These are phyloP conservation scores for Solanum okadae DNA, from an alignment of 257 asterid species.

Conservation along the genomic window DNA sequence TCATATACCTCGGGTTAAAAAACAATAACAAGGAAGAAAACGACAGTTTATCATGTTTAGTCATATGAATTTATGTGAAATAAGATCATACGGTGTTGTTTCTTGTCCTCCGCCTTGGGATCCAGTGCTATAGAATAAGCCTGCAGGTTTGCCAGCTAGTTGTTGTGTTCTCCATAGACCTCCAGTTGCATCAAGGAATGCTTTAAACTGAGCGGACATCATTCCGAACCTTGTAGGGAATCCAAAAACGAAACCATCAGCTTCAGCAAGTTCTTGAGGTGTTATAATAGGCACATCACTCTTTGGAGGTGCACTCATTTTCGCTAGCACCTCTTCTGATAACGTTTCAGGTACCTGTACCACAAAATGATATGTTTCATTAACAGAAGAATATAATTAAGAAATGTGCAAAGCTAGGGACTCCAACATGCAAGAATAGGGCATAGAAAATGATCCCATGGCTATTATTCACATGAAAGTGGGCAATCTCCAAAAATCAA, in stretches of 20 bases:
- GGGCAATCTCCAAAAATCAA: background rate
- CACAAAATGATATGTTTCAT: background rate
- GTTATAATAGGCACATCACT: constrained; percentile 50
- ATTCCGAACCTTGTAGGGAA: constrained; percentile 80
- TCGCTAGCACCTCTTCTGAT: constrained; percentile 53
- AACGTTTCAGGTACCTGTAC: constrained; percentile 68
- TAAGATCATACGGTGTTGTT: constrained; percentile 52
- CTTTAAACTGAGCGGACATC: constrained; percentile 89
- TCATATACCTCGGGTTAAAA: background rate
- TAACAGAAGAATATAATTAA: background rate
- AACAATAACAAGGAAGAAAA: background rate
- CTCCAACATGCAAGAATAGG: background rate
- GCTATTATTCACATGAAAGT: background rate
- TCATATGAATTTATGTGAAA: background rate
- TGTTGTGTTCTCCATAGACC: constrained; percentile 80
- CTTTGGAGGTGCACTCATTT: constrained; percentile 82
- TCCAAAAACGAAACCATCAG: constrained; percentile 73
- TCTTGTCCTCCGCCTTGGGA: constrained; percentile 90
- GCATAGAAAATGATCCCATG: background rate
- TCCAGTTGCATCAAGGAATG: constrained; percentile 76
- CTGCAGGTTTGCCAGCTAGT: constrained; percentile 91
- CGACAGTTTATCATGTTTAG: background rate
- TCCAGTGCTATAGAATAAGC: constrained; percentile 77
- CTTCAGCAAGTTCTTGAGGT: constrained; percentile 55
- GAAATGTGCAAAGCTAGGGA: background rate